Evolutionary conservation across 305 asterid species (phyloP).

Genomic region (Petunia hybrid): DNA sequence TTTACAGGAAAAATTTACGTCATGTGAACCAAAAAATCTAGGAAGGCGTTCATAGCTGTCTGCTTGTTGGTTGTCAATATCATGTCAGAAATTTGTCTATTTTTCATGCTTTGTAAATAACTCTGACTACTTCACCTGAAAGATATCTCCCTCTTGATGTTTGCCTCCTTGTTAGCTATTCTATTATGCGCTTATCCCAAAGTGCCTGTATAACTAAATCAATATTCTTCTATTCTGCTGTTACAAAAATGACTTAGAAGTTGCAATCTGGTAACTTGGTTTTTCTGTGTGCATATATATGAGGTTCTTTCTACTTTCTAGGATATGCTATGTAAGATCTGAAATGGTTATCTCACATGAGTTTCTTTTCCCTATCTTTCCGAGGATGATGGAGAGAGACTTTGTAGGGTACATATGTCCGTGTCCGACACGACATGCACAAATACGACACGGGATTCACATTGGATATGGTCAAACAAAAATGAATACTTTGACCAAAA

Average conservation of each 20-base stretch:
- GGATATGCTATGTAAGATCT: background rate
- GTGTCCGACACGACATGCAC: too few relatives aligned
- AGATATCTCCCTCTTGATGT: background rate
- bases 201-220: background rate
- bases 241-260: conserved; percentile 16
- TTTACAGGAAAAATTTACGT: background rate
- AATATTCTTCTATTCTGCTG: conserved; percentile 1
- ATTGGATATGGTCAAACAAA: too few relatives aligned
- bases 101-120: conserved; percentile 11
- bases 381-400: conserved; percentile 23
- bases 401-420: background rate
- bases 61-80: conserved; percentile 16
- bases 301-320: conserved; percentile 30
- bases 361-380: conserved; percentile 8
- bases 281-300: background rate
- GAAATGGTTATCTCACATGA: conserved; percentile 16
- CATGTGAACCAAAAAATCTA: conserved; percentile 14
- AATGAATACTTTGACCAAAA: too few relatives aligned
- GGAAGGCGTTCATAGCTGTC: conserved; percentile 12
- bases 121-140: conserved; percentile 14
- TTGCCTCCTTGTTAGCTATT: background rate
- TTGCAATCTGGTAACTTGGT: conserved; percentile 8
- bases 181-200: conserved; percentile 10
- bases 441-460: too few relatives aligned
- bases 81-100: conserved; percentile 18